These are phyloP conservation scores for Boletus sp. DNA, from an alignment of 768 basidiomycete species.

Conservation along the genomic window DNA sequence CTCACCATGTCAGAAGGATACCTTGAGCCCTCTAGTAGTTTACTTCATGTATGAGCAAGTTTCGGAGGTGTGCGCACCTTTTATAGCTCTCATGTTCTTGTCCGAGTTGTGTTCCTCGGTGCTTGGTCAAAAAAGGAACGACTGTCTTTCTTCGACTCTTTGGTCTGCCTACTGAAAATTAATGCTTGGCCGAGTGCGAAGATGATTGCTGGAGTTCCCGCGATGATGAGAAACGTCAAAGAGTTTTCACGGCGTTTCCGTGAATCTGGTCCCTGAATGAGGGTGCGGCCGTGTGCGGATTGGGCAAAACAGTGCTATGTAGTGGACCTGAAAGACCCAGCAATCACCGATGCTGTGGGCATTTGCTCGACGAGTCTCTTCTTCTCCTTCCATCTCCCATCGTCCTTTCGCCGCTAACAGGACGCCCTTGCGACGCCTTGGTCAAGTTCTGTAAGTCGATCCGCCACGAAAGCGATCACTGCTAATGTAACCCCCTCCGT, in stretches of 20 bases:
- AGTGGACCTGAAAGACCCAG: background rate
- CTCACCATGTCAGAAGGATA: slow-evolving; percentile 65
- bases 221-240: slow-evolving; percentile 14
- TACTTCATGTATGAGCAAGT: slow-evolving; percentile 2
- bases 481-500: background rate
- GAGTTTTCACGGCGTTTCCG: background rate
- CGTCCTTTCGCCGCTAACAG: slow-evolving; percentile 5
- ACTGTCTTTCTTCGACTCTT: background rate
- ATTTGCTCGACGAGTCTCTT: background rate
- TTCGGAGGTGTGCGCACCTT: slow-evolving; percentile 39
- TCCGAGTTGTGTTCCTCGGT: background rate
- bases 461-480: background rate
- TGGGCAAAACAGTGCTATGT: background rate
- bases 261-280: background rate
- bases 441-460: slow-evolving; percentile 17
- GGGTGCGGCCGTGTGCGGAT: background rate
- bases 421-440: slow-evolving; percentile 11
- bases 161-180: no score
- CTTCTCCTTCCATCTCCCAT: background rate
- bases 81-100: slow-evolving; percentile 56
- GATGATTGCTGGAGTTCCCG: slow-evolving; percentile 1
- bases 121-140: background rate
- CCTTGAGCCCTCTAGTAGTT: slow-evolving; percentile 36
- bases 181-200: slow-evolving; percentile 2
- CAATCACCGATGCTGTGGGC: slow-evolving; percentile 7